Percentiles rank a stretch among this genome's conserved stretches.
Evolutionary conservation across 768 basidiomycete species (phyloP).

Genomic region (Tulasnella sp.): DNA sequence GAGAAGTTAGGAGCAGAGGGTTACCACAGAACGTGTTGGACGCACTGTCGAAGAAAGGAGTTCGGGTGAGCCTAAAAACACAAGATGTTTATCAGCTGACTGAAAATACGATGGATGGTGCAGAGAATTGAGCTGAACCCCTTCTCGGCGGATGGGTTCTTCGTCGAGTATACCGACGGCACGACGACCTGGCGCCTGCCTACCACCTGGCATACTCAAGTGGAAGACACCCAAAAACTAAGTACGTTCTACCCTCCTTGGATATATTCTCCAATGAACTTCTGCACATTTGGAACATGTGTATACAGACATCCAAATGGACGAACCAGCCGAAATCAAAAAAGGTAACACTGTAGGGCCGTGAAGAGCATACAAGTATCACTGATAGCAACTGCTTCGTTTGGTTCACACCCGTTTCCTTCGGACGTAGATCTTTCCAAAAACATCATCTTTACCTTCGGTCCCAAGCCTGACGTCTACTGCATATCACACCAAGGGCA

Average conservation of each 20-base stretch:
- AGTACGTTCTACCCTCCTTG: not conserved
- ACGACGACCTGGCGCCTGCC: not conserved
- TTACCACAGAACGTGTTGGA: not conserved
- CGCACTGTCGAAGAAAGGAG: not conserved
- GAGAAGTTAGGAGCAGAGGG: not conserved
- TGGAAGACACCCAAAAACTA: not conserved
- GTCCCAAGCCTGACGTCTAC: not conserved
- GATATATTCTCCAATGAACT: not conserved
- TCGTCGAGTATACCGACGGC: constrained; percentile 13
- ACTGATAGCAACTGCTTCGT: not conserved
- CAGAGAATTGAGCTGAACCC: constrained; percentile 8
- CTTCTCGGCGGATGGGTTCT: not conserved
- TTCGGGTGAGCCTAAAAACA: constrained; percentile 2
- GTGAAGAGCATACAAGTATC: not conserved
- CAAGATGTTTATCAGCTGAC: not conserved
- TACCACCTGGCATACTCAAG: not conserved
- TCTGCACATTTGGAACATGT: not conserved
- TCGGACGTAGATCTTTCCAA: not conserved
- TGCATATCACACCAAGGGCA: constrained; percentile 2
- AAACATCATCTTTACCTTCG: constrained; percentile 12
- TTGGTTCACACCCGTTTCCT: not conserved
- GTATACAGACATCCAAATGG: not conserved
- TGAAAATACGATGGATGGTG: not conserved
- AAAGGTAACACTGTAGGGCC: not conserved
- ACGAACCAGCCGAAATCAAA: not conserved